Conservation (phyloP, 192 early-diverging fungal genomes). For the Mortierella alpina region DNA sequence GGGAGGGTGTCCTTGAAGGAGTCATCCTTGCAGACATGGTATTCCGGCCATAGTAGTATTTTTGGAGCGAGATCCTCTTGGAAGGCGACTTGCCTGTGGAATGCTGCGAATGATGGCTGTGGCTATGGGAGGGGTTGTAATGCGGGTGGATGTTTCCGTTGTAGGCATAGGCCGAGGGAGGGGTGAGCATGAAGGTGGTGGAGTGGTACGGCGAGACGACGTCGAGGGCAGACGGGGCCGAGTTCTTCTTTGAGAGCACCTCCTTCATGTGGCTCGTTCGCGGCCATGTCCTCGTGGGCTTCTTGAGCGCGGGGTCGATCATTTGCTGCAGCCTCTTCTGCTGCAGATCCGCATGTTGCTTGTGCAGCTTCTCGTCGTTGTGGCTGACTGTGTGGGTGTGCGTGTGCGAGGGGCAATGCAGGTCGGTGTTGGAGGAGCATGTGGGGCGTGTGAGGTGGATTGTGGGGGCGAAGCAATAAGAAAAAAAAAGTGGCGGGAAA, state of each 20-base stretch:
- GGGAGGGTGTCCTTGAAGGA: slow-evolving; percentile 40
- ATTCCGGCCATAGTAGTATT: slow-evolving; percentile 50
- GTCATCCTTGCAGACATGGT: slow-evolving; percentile 35
- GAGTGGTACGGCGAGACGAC: slow-evolving; percentile 48
- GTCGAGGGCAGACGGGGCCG: slow-evolving; percentile 36
- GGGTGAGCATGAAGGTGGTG: slow-evolving; percentile 50
- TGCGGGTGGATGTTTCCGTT: neutral
- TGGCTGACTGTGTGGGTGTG: neutral
- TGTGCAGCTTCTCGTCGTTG: slow-evolving; percentile 2
- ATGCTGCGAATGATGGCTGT: neutral
- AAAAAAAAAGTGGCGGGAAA: too few species aligned
- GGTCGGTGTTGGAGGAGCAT: too few species aligned
- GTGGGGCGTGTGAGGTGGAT: slow-evolving; percentile 2
- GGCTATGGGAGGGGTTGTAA: neutral
- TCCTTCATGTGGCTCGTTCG: slow-evolving; percentile 41
- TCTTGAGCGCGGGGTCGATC: neutral
- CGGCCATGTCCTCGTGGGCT: slow-evolving; percentile 36
- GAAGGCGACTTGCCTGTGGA: slow-evolving; percentile 35
- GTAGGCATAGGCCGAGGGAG: slow-evolving; percentile 38
- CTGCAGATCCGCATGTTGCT: too few species aligned
- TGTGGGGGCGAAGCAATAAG: neutral
- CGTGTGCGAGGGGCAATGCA: too few species aligned
- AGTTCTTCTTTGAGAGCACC: slow-evolving; percentile 30
- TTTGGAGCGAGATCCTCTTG: slow-evolving; percentile 46
- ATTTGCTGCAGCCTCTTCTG: too few species aligned